phyloP scores from a whole-genome alignment of 2,329 filamentous ascomycete species.

The Neopestalotiopsis clavispora region DNA sequence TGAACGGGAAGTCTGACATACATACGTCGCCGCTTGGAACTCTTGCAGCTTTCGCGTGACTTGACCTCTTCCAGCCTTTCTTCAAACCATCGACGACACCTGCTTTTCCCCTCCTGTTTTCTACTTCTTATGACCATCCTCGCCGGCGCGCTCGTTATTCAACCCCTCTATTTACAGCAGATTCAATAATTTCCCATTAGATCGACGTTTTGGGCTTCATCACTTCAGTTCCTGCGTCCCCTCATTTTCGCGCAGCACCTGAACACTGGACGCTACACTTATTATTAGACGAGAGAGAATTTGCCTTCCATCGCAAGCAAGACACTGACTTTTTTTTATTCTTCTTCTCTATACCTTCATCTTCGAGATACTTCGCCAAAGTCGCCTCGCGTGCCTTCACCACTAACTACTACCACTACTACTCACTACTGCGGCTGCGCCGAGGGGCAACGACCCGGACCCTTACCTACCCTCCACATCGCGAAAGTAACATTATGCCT shows the following conservation, averaged over 20 bases:
- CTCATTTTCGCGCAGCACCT: neutral
- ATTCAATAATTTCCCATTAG: neutral
- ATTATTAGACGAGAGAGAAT: too few species aligned
- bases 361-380: too few species aligned
- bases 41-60: neutral
- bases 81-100: neutral
- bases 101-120: neutral
- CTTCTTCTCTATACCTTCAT: too few species aligned
- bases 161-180: neutral
- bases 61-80: neutral
- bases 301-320: too few species aligned
- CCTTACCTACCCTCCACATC: neutral
- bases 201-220: neutral
- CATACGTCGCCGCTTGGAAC: neutral
- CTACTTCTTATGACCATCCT: neutral
- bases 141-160: neutral
- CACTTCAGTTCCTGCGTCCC: neutral
- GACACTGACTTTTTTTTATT: too few species aligned
- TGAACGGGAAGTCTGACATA: neutral
- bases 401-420: too few species aligned
- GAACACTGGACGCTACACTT: neutral
- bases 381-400: too few species aligned
- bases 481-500: neutral
- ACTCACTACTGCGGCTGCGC: neutral
- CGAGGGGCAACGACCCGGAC: neutral